These are phyloP conservation scores for Epichloe amarillans DNA, from an alignment of 2,329 filamentous ascomycete genomes.

Conservation along the genomic window DNA sequence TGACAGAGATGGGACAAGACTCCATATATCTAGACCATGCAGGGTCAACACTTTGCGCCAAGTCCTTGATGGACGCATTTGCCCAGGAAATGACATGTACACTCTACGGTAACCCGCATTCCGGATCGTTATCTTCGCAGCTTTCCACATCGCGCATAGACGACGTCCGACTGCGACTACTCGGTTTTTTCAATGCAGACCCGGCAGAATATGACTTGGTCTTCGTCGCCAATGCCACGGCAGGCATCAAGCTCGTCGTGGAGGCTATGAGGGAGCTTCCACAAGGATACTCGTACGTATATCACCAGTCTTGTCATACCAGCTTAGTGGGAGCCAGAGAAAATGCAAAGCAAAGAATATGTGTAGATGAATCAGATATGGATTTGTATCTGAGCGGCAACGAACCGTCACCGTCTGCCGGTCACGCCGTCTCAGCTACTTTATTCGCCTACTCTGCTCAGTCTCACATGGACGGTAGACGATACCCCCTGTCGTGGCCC, in stretches of 20 bases:
- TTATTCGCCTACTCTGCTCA: conserved; percentile 78
- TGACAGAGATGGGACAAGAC: conserved; percentile 28
- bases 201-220: conserved; percentile 74
- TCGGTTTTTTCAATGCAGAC: conserved; percentile 70
- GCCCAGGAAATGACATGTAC: conserved; percentile 63
- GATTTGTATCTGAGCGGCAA: conserved; percentile 45
- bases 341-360: conserved; percentile 49
- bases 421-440: conserved; percentile 13
- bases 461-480: conserved; percentile 80
- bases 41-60: conserved; percentile 74
- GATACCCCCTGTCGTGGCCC: conserved; percentile 65
- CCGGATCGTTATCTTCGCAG: conserved; percentile 69
- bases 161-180: conserved; percentile 54
- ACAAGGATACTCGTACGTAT: conserved; percentile 67
- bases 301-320: conserved; percentile 76
- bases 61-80: conserved; percentile 69
- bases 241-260: conserved; percentile 73
- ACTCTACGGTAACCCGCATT: conserved; percentile 87
- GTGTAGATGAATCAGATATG: conserved; percentile 53
- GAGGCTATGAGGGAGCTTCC: conserved; percentile 60
- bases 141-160: conserved; percentile 63
- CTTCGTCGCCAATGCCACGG: conserved; percentile 86
- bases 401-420: conserved; percentile 15
- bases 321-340: conserved; percentile 74
- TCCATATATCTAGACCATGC: conserved; percentile 85